Base-by-base conservation (phyloP, 2,329 filamentous ascomycete species). In the Xylariaceae sp. region DNA sequence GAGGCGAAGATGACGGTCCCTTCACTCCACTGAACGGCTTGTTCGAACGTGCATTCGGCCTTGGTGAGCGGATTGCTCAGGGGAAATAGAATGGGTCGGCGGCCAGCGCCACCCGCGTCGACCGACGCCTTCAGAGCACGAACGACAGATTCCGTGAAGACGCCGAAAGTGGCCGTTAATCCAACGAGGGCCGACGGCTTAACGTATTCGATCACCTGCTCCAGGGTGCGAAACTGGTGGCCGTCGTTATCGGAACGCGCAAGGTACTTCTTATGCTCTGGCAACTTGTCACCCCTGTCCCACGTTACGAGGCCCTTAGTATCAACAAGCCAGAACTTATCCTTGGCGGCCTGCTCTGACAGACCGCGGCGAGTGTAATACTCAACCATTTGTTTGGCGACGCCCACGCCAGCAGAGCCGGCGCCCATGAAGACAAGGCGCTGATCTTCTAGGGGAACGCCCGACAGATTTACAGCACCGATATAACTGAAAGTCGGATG, bases 241-340 rank as follows among this genome's bases (percentile, higher is more conserved):
- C 82, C 83, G 53, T 79, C 76, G 71, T 86, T 86, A 70, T 87
- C 83, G 15, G 71, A 72, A 49, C 84, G 80, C 30, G 84, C 82
- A 64, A 87, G 86, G 71, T 86, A 84, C 73, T 86, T 83, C 74
- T 89, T 89, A 74, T 99, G 94, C 65, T 96, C 88, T 36, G 92
- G 91, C 39, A 99, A 85, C 71, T 86, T 89, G 77, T 97, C 94
- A 51, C 92, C 92, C 56, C 94, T 89, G 76, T 99, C 92, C 58
- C 81, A 80, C 60, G 94, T 96, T 49, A 99, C 92, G 19, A 99
- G 86, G 65, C 94, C 94, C 78, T 94, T 92, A 68, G 91, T 96
- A 76, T 97, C 94, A 56, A 97, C 92, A 45, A 99, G 88, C 84
- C 88, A 97, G 82, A 99, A 97, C 78, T 94, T 94, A 68, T 86